Base-by-base conservation (phyloP, 305 asterid genomes). In the Ilex paraguariensis region DNA sequence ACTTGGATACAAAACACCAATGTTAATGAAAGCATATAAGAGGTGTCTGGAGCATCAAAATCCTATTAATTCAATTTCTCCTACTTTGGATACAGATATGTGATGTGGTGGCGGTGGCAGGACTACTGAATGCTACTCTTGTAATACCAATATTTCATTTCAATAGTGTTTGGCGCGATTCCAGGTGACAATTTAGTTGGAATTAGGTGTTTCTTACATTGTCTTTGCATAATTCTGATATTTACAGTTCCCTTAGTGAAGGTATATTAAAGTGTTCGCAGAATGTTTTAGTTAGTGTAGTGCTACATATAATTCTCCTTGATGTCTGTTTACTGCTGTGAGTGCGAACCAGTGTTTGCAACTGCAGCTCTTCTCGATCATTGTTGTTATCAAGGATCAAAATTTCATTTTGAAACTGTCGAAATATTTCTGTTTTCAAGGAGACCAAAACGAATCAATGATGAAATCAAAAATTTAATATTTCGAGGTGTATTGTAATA, bases 71-170 rank as follows among this genome's bases (percentile, higher is more conserved):
- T 59, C 57, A 16, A 56, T 62, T 66, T 73, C 60, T 69, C 50
- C 11, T 44, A 33, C 66, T 70, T 52, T 31, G 46, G 48, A 59
- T 53, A 66, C 87, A 92, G 98, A 93, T 93, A 80, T 90, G 97
- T 86, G 99, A 93, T 80, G 99, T 96, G 48, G 99, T 87, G 57
- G 97, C 99, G 11, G 97, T 93, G 61, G 99, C 99, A 0, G 95
- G 99, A 61, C 73, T 93, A 81, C 89, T 93, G 76, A 90, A 93
- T 79, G 97, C 99, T 58, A 90, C 99, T 56, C 99, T 93, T 66
- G 92, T 93, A 67, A 86, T 93, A 73, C 99, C 99, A 60, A 93
- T 93, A 65, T 93, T 93, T 79, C 99, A 93, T 79, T 74, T 93
- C 59, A 93, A 90, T 66, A 93, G 99, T 56, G 99, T 93, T 62